Percentiles rank a stretch among this genome's conserved stretches.
Evolutionary conservation across 1,139 yeast species (phyloP).

Genomic region (Taphrina pruni): DNA sequence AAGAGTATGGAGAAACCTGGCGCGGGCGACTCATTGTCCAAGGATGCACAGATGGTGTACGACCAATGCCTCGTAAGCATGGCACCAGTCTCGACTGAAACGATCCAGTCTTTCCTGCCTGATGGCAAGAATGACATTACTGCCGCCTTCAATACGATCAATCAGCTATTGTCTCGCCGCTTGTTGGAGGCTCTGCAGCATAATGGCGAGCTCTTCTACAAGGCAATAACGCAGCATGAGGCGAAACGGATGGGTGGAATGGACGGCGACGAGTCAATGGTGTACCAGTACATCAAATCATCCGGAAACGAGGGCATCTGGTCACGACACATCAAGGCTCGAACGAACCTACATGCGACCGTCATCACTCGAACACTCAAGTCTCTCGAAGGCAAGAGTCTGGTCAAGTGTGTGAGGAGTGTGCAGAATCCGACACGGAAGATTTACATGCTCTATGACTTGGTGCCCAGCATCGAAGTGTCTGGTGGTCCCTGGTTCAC

Average conservation of each 20-base stretch:
- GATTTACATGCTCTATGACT: slow-evolving; percentile 89
- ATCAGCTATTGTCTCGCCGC: slow-evolving; percentile 28
- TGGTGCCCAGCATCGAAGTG: slow-evolving; percentile 92
- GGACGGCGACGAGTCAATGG: slow-evolving; percentile 88
- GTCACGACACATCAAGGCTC: slow-evolving; percentile 91
- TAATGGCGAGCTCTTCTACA: slow-evolving; percentile 13
- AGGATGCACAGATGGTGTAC: slow-evolving; percentile 21
- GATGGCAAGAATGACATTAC: slow-evolving; percentile 9
- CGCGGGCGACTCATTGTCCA: slow-evolving; percentile 12
- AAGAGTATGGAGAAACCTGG: background rate
- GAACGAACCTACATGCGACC: slow-evolving; percentile 90
- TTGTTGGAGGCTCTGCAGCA: slow-evolving; percentile 12
- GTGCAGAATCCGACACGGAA: slow-evolving; percentile 95
- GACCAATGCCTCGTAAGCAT: slow-evolving; percentile 9
- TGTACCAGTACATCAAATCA: slow-evolving; percentile 88
- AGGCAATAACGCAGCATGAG: slow-evolving; percentile 48
- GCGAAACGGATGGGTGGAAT: slow-evolving; percentile 62
- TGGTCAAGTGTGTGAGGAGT: slow-evolving; percentile 85
- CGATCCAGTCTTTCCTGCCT: slow-evolving; percentile 19
- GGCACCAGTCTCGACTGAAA: slow-evolving; percentile 18
- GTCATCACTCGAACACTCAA: slow-evolving; percentile 86
- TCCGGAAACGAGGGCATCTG: slow-evolving; percentile 92
- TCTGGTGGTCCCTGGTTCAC: slow-evolving; percentile 99
- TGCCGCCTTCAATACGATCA: slow-evolving; percentile 10
- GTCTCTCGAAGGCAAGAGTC: slow-evolving; percentile 78